Percentiles rank a stretch among this genome's conserved stretches.
These are phyloP conservation scores for Nicotiana rustica DNA, from an alignment of 305 asterid genomes.

Conservation along the genomic window DNA sequence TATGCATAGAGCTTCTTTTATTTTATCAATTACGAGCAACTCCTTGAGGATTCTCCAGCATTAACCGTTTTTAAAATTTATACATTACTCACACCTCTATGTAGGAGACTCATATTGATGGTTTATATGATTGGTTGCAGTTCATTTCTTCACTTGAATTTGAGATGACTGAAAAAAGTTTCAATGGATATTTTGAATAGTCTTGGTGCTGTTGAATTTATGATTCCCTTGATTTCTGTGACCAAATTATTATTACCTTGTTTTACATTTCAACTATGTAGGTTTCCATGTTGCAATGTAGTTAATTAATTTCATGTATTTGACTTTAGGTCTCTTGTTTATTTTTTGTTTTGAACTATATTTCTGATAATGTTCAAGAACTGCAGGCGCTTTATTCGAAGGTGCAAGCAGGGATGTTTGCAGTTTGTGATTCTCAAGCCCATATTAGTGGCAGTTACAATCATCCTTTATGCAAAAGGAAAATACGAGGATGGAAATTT, in stretches of 20 bases:
- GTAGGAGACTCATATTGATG: background rate
- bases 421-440: slow-evolving; percentile 99
- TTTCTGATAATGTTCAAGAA: slow-evolving; percentile 39
- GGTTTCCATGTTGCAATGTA: slow-evolving; percentile 16
- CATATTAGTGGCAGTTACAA: slow-evolving; percentile 73
- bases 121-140: slow-evolving; percentile 2
- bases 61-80: background rate
- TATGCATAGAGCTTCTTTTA: slow-evolving; percentile 31
- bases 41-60: background rate
- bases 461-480: slow-evolving; percentile 88
- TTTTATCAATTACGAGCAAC: slow-evolving; percentile 16
- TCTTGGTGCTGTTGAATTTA: background rate
- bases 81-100: background rate
- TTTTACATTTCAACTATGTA: background rate
- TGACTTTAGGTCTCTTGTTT: slow-evolving; percentile 35
- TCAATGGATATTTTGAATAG: background rate
- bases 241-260: background rate
- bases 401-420: slow-evolving; percentile 97
- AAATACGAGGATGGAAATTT: slow-evolving; percentile 92
- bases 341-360: slow-evolving; percentile 35
- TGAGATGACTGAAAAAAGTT: slow-evolving; percentile 4
- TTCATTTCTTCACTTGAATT: slow-evolving; percentile 20
- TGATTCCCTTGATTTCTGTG: slow-evolving; percentile 9
- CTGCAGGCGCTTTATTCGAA: slow-evolving; percentile 95
- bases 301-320: slow-evolving; percentile 25